Evolutionary conservation across 345 rosid species (phyloP), one percentile per base, ranked within the genome.

Genomic region (Viola odorata): DNA sequence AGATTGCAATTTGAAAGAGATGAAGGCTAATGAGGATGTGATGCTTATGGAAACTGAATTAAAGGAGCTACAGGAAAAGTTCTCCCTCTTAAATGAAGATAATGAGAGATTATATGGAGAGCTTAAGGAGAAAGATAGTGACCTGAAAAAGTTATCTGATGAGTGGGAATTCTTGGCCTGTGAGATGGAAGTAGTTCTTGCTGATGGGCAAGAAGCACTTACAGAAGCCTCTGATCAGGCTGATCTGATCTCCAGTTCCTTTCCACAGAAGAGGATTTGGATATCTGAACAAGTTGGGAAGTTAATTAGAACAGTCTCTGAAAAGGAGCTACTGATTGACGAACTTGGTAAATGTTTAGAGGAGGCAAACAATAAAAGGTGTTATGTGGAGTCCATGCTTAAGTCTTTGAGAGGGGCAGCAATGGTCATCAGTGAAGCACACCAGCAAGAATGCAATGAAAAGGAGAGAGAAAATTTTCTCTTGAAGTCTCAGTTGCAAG

Each of bases 331-430:
- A 52, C 66, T 80, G 74, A 88, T 94, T 64, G 86, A 88, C 77
- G 92, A 90, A 70, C 88, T 94, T 45, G 73, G 90, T 42, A 83
- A 79, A 45, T 90, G 88, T 71, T 78, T 94, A 62, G 95, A 90
- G 81, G 92, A 90, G 71, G 95, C 96, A 67, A 84, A 75, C 63
- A 66, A 73, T 55, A 88, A 84, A 72, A 76, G 71, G 74, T 68
- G 66, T 70, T 86, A 90, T 66, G 74, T 90, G 66, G 96, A 94
- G 58, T 77, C 75, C 75, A 88, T 84, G 95, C 79, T 94, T 72
- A 79, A 77, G 74, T 84, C 99, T 73, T 78, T 94, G 74, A 81
- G 87, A 77, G 89, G 88, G 45, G 99, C 97, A 60, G 82, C 95
- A 57, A 45, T 90, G 61, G 87, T 80, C 36, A 86, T 94, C 39